Conservation (phyloP, 306 rosid species). For the Senna tora region DNA sequence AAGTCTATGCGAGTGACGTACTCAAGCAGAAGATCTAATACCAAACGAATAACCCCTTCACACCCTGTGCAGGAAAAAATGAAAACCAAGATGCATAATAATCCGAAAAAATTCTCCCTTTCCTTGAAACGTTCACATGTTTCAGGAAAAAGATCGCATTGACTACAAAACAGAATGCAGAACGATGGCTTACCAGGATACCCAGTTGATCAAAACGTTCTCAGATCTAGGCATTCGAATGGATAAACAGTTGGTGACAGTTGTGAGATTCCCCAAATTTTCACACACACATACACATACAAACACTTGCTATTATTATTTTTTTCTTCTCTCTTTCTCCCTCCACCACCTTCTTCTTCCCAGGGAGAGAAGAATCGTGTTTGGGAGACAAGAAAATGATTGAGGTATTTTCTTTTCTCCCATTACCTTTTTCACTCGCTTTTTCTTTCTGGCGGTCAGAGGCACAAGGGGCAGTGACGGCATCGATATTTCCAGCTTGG, state of each 20-base stretch:
- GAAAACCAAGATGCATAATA: background rate
- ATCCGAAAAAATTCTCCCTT: background rate
- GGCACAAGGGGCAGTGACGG: background rate
- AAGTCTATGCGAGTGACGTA: conserved; percentile 32
- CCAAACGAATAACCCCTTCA: conserved; percentile 34
- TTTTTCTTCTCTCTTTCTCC: background rate
- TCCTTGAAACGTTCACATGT: background rate
- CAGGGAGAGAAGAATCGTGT: conserved; percentile 3
- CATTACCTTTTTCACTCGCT: conserved; percentile 4
- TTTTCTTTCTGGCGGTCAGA: conserved; percentile 17
- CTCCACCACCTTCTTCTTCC: background rate
- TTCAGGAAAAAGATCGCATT: background rate
- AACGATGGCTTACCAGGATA: conserved; percentile 3
- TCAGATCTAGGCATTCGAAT: conserved; percentile 44
- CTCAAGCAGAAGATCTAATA: conserved; percentile 50
- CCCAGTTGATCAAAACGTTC: conserved; percentile 10
- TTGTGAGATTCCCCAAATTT: conserved; percentile 19
- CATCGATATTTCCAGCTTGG: background rate
- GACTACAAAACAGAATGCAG: background rate
- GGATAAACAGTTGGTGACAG: conserved; percentile 30
- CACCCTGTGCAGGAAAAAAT: conserved; percentile 47
- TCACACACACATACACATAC: background rate
- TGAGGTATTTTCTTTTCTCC: conserved; percentile 2
- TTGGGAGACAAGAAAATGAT: conserved; percentile 41
- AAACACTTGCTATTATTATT: too few relatives aligned